Evolutionary conservation across 1,284 basidiomycete genomes (phyloP).

Genomic region (Rhizoctonia solani): DNA sequence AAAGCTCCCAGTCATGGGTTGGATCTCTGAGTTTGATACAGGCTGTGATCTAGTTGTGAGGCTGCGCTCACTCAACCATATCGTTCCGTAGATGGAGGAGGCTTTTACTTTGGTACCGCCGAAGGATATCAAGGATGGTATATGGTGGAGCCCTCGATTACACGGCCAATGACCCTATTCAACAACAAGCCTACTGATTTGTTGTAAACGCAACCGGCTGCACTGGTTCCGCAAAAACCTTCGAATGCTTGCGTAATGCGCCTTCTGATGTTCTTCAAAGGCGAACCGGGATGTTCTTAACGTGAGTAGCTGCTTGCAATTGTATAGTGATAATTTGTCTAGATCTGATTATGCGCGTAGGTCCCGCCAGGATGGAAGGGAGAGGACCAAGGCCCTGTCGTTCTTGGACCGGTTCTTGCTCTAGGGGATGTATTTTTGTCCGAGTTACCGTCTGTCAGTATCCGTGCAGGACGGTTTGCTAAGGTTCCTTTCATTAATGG

Average conservation of each 20-base stretch:
- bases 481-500: conserved; percentile 48
- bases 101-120: conserved; percentile 39
- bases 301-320: background rate
- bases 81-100: conserved; percentile 43
- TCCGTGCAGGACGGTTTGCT: conserved; percentile 43
- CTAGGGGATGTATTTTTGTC: conserved; percentile 46
- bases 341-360: background rate
- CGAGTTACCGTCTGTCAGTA: conserved; percentile 43
- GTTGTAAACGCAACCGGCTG: conserved; percentile 31
- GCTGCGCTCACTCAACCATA: background rate
- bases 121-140: conserved; percentile 2
- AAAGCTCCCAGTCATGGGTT: conserved; percentile 47
- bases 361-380: background rate
- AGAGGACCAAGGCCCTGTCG: background rate
- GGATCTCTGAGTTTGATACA: conserved; percentile 41
- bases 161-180: background rate
- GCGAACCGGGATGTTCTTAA: conserved; percentile 17
- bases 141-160: background rate
- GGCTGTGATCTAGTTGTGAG: background rate
- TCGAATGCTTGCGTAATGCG: conserved; percentile 28
- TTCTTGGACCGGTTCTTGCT: conserved; percentile 40
- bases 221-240: background rate
- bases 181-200: conserved; percentile 8
- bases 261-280: conserved; percentile 3
- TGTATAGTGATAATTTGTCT: background rate